phyloP scores from a whole-genome alignment of 805 yeast species.

The Candida glaebosa region DNA sequence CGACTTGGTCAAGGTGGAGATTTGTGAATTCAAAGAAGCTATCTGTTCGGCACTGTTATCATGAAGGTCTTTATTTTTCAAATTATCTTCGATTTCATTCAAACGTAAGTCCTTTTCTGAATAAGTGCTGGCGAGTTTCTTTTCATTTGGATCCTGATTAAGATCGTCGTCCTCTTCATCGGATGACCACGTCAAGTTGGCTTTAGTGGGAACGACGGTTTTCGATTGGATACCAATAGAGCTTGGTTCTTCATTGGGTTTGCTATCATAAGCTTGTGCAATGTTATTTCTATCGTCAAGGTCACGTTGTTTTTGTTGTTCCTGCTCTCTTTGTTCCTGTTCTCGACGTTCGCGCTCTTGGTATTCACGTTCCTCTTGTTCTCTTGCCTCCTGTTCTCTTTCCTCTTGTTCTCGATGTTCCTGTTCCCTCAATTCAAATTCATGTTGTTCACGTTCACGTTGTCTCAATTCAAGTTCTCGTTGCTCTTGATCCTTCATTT shows the following conservation, averaged over 20 bases:
- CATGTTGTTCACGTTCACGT: neutral
- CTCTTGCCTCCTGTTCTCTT: neutral
- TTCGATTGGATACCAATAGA: constrained; percentile 53
- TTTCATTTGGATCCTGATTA: neutral
- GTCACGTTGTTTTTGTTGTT: neutral
- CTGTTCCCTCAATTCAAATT: neutral
- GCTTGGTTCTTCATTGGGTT: constrained; percentile 1
- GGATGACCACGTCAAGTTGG: constrained; percentile 83
- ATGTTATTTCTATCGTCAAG: neutral
- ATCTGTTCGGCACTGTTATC: neutral
- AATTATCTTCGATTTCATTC: neutral
- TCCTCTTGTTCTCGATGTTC: neutral
- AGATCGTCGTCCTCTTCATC: constrained; percentile 67
- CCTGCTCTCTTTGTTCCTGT: neutral
- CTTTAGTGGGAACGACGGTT: constrained; percentile 79
- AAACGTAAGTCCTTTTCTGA: neutral
- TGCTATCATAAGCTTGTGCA: neutral
- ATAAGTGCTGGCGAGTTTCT: neutral
- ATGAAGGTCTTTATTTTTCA: neutral
- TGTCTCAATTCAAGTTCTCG: neutral
- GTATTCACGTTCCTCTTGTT: neutral
- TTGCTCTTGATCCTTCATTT: neutral
- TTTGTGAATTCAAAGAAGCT: constrained; percentile 17
- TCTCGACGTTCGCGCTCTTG: neutral
- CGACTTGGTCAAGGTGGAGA: constrained; percentile 15